Evolutionary conservation across 2,329 filamentous ascomycete genomes (phyloP).

Genomic region (Cladophialophora bantiana): DNA sequence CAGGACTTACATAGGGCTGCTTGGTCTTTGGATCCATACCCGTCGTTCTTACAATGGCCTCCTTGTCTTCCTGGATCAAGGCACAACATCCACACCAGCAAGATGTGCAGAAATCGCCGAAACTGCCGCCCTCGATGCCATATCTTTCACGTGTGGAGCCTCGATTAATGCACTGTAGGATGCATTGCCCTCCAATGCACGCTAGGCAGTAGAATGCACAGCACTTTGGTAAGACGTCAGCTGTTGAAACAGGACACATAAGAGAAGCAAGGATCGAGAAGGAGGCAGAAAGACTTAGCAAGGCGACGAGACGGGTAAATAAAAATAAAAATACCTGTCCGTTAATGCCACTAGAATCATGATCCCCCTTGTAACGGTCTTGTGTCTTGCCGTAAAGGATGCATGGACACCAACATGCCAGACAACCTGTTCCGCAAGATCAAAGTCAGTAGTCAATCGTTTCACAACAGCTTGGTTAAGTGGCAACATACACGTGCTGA

Average conservation of each 20-base stretch:
- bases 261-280: background rate
- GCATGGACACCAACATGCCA: slow-evolving; percentile 44
- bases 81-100: slow-evolving; percentile 66
- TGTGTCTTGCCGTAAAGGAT: slow-evolving; percentile 45
- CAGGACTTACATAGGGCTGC: slow-evolving; percentile 31
- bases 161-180: slow-evolving; percentile 62
- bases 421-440: slow-evolving; percentile 39
- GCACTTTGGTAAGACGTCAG: slow-evolving; percentile 43
- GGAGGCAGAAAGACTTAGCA: slow-evolving; percentile 14
- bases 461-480: background rate
- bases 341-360: slow-evolving; percentile 43
- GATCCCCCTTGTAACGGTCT: slow-evolving; percentile 44
- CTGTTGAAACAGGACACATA: background rate
- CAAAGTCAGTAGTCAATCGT: background rate
- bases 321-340: slow-evolving; percentile 35
- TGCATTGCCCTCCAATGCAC: slow-evolving; percentile 46
- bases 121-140: slow-evolving; percentile 59
- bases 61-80: slow-evolving; percentile 66
- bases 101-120: slow-evolving; percentile 59
- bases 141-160: slow-evolving; percentile 61
- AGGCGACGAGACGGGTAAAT: background rate
- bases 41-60: slow-evolving; percentile 46
- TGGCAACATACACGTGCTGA: slow-evolving; percentile 43
- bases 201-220: slow-evolving; percentile 45
- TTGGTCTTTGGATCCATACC: slow-evolving; percentile 39